Evolutionary conservation across 345 rosid genomes (phyloP).

Genomic region (Gynandropsis gynandra): DNA sequence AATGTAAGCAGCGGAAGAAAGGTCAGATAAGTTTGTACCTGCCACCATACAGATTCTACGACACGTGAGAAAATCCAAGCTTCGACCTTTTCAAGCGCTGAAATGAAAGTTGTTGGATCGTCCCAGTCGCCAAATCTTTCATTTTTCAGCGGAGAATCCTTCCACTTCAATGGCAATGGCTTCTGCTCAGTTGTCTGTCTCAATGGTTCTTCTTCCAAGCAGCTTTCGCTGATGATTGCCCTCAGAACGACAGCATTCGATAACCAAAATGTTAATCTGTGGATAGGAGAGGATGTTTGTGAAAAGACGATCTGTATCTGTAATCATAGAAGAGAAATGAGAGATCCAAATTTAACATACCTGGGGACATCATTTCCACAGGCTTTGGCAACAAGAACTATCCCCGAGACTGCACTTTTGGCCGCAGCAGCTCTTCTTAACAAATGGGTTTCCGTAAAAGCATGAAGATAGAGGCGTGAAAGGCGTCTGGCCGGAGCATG

Average conservation of each 20-base stretch:
- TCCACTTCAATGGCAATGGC: constrained; percentile 55
- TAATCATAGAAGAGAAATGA: not conserved
- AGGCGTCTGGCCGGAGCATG: constrained; percentile 97
- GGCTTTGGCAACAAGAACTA: constrained; percentile 78
- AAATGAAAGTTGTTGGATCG: constrained; percentile 44
- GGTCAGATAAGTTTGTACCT: constrained; percentile 43
- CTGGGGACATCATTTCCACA: constrained; percentile 97
- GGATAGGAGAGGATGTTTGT: constrained; percentile 5
- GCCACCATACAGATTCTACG: constrained; percentile 97
- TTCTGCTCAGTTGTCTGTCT: constrained; percentile 31
- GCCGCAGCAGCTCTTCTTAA: constrained; percentile 71
- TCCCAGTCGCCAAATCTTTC: constrained; percentile 47
- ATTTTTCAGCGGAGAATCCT: constrained; percentile 35
- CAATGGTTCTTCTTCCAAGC: constrained; percentile 29
- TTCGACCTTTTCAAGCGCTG: constrained; percentile 79
- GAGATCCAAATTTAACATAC: constrained; percentile 30
- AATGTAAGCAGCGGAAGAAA: too few species aligned
- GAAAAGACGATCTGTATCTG: not conserved
- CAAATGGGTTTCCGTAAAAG: constrained; percentile 41
- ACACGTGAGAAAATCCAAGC: constrained; percentile 86
- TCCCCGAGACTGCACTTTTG: constrained; percentile 71
- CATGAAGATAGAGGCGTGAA: constrained; percentile 74
- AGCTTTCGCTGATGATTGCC: constrained; percentile 50
- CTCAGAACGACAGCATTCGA: constrained; percentile 77
- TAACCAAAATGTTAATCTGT: constrained; percentile 92